Percentiles rank a stretch among this genome's conserved stretches.
Conservation (phyloP, 2,329 filamentous ascomycete genomes). For the Sphaerostilbella broomeana region DNA sequence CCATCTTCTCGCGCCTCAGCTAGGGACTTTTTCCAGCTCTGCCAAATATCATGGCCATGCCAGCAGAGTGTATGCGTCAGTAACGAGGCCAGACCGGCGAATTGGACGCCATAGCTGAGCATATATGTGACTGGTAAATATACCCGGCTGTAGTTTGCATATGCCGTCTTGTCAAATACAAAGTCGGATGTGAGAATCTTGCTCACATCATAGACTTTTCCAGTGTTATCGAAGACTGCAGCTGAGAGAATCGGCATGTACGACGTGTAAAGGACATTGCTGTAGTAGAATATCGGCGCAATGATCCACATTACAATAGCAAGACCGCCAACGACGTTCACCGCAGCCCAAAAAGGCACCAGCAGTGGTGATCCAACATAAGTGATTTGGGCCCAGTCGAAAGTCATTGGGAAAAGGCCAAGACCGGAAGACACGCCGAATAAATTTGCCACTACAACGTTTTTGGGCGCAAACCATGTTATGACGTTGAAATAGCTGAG, state of each 20-base stretch:
- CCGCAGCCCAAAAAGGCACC: constrained; percentile 79
- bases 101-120: constrained; percentile 78
- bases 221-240: constrained; percentile 79
- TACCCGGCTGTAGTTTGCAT: constrained; percentile 73
- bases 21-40: constrained; percentile 65
- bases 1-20: constrained; percentile 50
- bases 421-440: constrained; percentile 82
- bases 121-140: constrained; percentile 85
- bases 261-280: constrained; percentile 70
- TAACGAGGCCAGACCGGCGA: constrained; percentile 72
- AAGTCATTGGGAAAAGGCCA: constrained; percentile 77
- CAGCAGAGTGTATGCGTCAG: constrained; percentile 77
- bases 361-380: constrained; percentile 80
- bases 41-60: constrained; percentile 78
- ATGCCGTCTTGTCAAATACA: constrained; percentile 69
- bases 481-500: constrained; percentile 85
- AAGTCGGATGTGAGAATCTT: constrained; percentile 73
- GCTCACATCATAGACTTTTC: constrained; percentile 72
- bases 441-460: constrained; percentile 77
- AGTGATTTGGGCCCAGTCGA: constrained; percentile 87
- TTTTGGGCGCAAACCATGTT: constrained; percentile 83
- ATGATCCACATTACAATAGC: constrained; percentile 80
- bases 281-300: constrained; percentile 74
- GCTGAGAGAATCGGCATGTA: constrained; percentile 84
- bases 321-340: constrained; percentile 76